Evolutionary conservation across 1,284 basidiomycete genomes (phyloP).

Genomic region (Ganoderma lingzhi): DNA sequence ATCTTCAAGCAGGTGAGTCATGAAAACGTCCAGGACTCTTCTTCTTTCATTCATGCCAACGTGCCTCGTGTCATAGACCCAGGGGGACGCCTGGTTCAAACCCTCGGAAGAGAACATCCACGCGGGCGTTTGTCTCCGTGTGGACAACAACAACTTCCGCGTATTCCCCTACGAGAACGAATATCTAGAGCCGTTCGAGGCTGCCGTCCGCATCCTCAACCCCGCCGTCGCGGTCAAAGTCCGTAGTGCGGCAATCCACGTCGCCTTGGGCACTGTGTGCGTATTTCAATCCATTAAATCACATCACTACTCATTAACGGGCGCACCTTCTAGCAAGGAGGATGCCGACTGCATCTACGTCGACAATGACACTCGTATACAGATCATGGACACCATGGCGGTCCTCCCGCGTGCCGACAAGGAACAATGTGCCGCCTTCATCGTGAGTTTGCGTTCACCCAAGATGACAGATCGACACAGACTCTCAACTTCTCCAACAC

Average conservation of each 20-base stretch:
- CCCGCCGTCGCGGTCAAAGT: slow-evolving; percentile 86
- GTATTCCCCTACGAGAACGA: slow-evolving; percentile 74
- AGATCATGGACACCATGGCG: slow-evolving; percentile 67
- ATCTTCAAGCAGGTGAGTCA: slow-evolving; percentile 57
- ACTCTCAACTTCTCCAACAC: background rate
- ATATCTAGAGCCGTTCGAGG: slow-evolving; percentile 72
- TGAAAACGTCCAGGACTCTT: slow-evolving; percentile 27
- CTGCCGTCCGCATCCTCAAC: slow-evolving; percentile 76
- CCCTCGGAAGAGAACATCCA: slow-evolving; percentile 75
- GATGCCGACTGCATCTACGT: slow-evolving; percentile 63
- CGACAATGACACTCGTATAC: slow-evolving; percentile 66
- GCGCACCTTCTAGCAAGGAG: slow-evolving; percentile 49
- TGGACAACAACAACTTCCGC: slow-evolving; percentile 66
- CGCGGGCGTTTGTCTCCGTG: slow-evolving; percentile 73
- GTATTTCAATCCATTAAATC: slow-evolving; percentile 41
- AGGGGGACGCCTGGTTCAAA: slow-evolving; percentile 80
- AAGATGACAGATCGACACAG: too few relatives aligned
- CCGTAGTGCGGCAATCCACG: slow-evolving; percentile 80
- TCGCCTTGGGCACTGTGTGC: slow-evolving; percentile 73
- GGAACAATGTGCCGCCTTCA: slow-evolving; percentile 87
- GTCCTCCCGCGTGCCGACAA: slow-evolving; percentile 66
- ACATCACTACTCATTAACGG: background rate
- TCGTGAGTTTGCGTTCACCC: slow-evolving; percentile 52
- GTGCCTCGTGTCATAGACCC: slow-evolving; percentile 52
- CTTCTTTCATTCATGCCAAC: background rate